Conservation (phyloP, 2,329 filamentous ascomycete genomes). For the Colletotrichum tropicicola region DNA sequence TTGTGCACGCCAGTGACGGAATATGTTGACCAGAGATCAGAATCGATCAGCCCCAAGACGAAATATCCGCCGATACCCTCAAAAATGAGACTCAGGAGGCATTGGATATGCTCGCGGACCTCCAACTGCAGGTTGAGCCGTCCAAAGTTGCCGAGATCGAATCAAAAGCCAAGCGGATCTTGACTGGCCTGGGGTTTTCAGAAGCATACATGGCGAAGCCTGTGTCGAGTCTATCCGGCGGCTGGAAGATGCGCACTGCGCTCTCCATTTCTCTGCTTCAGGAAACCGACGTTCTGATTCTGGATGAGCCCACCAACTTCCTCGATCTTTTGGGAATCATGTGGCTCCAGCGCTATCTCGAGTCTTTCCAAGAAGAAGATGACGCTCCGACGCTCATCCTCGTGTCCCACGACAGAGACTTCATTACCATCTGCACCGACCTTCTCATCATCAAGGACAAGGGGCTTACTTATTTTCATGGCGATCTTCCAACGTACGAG, state of each 20-base stretch:
- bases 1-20: too few relatives aligned
- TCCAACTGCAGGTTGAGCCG: constrained; percentile 75
- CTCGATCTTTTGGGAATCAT: constrained; percentile 85
- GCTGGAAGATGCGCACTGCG: constrained; percentile 77
- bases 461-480: constrained; percentile 76
- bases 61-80: constrained; percentile 64
- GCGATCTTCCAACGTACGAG: constrained; percentile 78
- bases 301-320: constrained; percentile 91
- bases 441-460: constrained; percentile 80
- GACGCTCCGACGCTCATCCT: constrained; percentile 75
- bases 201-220: constrained; percentile 67
- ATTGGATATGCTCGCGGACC: constrained; percentile 72
- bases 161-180: constrained; percentile 70
- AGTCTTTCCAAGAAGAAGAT: constrained; percentile 59
- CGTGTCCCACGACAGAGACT: constrained; percentile 87
- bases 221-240: constrained; percentile 76
- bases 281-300: constrained; percentile 78
- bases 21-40: constrained; percentile 38
- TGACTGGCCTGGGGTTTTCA: constrained; percentile 77
- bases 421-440: constrained; percentile 80
- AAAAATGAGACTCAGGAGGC: constrained; percentile 75
- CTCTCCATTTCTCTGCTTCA: constrained; percentile 75
- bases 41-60: constrained; percentile 59
- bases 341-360: constrained; percentile 82
- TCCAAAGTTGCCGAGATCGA: constrained; percentile 72